Base-by-base conservation (phyloP, 257 asterid genomes). In the Solanum chiquidenum region DNA sequence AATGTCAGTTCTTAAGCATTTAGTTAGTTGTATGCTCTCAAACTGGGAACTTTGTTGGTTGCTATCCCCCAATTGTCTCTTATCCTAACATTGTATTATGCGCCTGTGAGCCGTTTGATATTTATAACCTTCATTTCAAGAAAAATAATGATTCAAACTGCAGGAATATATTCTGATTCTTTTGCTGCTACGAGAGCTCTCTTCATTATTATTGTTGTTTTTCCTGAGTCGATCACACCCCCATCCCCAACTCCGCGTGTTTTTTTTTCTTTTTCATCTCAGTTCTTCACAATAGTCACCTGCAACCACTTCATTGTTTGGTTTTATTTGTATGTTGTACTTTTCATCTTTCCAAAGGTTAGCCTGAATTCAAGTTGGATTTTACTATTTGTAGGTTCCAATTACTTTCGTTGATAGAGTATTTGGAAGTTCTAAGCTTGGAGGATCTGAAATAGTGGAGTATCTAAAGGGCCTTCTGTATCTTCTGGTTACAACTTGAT, bases 381-480 rank as follows among this genome's bases (percentile, higher is more conserved):
- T 37, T 64, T 7, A 34, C 11, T 86, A 55, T 88, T 64, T 75
- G 20, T 87, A 96, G 98, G 98, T 96, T 84, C 99, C 98, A 16
- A 96, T 95, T 90, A 95, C 98, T 38, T 96, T 96, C 87, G 98
- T 96, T 2, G 99, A 96, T 91, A 90, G 99, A 93, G 98, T 96
- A 58, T 95, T 91, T 87, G 99, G 98, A 88, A 96, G 95, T 90
- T 96, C 99, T 20, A 96, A 96, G 92, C 89, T 96, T 85, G 99
- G 98, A 86, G 99, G 99, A 90, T 96, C 98, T 66, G 99, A 96
- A 91, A 96, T 96, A 79, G 98, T 96, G 8, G 98, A 96, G 91
- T 96, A 95, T 88, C 90, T 96, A 84, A 96, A 96, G 88, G 99
- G 98, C 87, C 98, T 96, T 83, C 31, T 95, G 35, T 94, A 95